Evolutionary conservation across 371 early-diverging fungal species (phyloP), one percentile per base, ranked within the genome.

Genomic region (Apophysomyces ossiformis): DNA sequence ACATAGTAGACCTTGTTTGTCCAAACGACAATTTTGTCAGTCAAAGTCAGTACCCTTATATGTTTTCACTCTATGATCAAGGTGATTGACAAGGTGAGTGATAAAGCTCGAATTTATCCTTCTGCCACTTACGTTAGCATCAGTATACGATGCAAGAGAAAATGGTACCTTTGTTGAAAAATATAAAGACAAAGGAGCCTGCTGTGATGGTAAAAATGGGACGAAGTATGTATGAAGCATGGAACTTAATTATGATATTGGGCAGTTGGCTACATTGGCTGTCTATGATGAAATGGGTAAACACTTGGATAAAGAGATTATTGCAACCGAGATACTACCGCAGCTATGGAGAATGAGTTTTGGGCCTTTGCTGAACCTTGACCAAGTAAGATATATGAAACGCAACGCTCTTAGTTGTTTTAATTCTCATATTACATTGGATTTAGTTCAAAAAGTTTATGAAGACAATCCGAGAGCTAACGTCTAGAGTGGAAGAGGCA

Each of bases 231-330:
- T 41, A 8, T 16, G 18, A 8, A 9, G 7, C 9, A 11, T 50
- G 21, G 9, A 9, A 21, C 54, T 50, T 9, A n/a, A 3, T 47
- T 3, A 1, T 21, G 67, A 8, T 54, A 7, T 60, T 18, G 37
- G 2, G 2, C 71, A 83, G 84, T 76, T 95, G 78, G 90, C 93
- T 5, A 88, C 92, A n/a, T 75, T 93, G 61, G 87, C 87, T 16
- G 89, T 93, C 13, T 95, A 93, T 69, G 90, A 92, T 63, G 92
- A 93, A 45, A 80, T 92, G 70, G 92, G 92, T 2, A 85, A 86
- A 46, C 70, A 83, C 57, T 74, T 92, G 13, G 94, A 94, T 57
- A 88, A 89, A 67, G 91, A 90, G 37, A 77, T 85, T 7, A 86
- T 92, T 50, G 95, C 94, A 4, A 89, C 85, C 0, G 89, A 89